These are phyloP conservation scores for Diaporthe australafricana DNA, from an alignment of 2,329 filamentous ascomycete genomes.

Conservation along the genomic window DNA sequence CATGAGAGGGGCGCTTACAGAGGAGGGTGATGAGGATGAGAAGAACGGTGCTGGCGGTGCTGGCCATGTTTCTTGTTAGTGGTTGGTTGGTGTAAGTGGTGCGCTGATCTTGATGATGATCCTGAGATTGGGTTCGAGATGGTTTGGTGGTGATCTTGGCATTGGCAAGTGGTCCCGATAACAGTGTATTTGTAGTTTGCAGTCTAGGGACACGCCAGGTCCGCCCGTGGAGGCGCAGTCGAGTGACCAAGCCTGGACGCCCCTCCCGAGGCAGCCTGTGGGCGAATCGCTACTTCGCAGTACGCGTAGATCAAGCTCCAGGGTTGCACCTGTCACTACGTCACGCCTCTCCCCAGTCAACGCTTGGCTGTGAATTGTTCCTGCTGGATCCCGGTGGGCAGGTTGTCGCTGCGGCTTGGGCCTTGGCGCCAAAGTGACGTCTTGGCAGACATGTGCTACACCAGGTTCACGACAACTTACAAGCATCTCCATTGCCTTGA, in stretches of 20 bases:
- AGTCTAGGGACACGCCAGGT: not conserved
- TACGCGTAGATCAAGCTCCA: not conserved
- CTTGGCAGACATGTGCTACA: constrained; percentile 13
- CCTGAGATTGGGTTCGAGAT: not conserved
- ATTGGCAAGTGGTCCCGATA: not conserved
- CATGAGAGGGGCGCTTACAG: constrained; percentile 15
- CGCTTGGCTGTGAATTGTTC: constrained; percentile 2
- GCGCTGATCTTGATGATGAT: not conserved
- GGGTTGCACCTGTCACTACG: constrained; percentile 3
- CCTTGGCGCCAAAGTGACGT: not conserved
- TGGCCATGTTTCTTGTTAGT: constrained; percentile 29
- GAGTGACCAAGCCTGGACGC: not conserved
- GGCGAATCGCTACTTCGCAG: constrained; percentile 5
- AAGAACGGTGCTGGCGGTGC: constrained; percentile 29
- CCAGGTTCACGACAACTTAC: not conserved
- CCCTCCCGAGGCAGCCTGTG: constrained; percentile 12
- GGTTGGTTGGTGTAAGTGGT: not conserved
- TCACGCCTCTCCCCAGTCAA: not conserved
- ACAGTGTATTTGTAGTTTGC: constrained; percentile 11
- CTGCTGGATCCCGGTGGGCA: not conserved
- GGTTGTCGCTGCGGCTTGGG: not conserved
- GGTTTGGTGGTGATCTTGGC: not conserved
- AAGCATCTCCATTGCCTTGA: not conserved
- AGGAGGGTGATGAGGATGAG: constrained; percentile 36
- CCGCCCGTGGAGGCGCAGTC: constrained; percentile 12